Base-by-base conservation (phyloP, 2,329 filamentous ascomycete species). In the Volutella citrinella region DNA sequence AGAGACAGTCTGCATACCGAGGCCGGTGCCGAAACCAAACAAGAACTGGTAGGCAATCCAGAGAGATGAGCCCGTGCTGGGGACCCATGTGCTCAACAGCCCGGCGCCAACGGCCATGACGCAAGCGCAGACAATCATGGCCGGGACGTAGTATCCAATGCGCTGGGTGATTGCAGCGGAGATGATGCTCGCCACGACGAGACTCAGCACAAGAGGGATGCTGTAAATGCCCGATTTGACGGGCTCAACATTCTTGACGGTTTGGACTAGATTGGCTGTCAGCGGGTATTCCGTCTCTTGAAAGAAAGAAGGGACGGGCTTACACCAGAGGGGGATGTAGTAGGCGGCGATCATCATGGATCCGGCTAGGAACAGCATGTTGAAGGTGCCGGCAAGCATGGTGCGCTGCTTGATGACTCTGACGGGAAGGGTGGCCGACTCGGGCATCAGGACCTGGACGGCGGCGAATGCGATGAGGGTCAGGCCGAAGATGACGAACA, bases 1-100 rank as follows among this genome's bases (percentile, higher is more conserved):
- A 34, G 67, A 63, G 12, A 72, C 63, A 5, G 75, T 69, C 48
- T 82, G 77, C 64, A 83, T 74, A 6, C 73, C 72, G 16, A 75
- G 60, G 4, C 79, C 79, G 5, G 80, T 51, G 2, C 78, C 78
- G 30, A 78, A 70, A 13, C 79, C 79, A 7, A 71, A 63, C 14
- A 82, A 51, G 35, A 78, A 74, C 48, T 82, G 76, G 48, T 66
- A 82, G 10, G 65, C 74, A 35, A 80, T 76, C 78, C 78, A 82
- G 39, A 73, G 66, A 3, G 63, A 55, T 3, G 69, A 65, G 4
- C 60, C 56, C 11, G 72, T 72, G 30, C 55, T 44, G 3, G 69
- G 66, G 12, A 54, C 59, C 19, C 81, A 69, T 0, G 76, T 82
- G 34, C 68, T 78, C 46, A 82, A 61, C 10, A 82, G 65, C 3